These are phyloP conservation scores for Tolypocladium cylindrosporum DNA, from an alignment of 2,329 filamentous ascomycete genomes.

Conservation along the genomic window DNA sequence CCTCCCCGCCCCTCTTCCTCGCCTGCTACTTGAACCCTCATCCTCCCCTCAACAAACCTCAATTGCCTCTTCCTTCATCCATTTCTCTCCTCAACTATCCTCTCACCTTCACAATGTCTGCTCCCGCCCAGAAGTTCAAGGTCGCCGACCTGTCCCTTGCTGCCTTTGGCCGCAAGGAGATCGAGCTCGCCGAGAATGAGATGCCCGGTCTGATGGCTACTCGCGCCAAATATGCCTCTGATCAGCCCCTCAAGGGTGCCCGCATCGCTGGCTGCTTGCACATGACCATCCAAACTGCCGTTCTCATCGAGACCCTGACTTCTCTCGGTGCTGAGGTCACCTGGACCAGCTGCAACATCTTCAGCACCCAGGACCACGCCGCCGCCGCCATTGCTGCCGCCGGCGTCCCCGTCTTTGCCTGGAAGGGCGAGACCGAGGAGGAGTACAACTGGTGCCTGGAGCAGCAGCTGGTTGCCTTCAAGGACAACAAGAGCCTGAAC, in stretches of 20 bases:
- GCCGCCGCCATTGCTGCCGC: slow-evolving; percentile 92
- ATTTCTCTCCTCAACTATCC: slow-evolving; percentile 6
- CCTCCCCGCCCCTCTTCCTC: slow-evolving; percentile 1
- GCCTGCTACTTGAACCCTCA: slow-evolving; percentile 11
- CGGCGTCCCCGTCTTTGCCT: slow-evolving; percentile 76
- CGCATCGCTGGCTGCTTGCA: slow-evolving; percentile 96
- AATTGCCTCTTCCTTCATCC: slow-evolving; percentile 8
- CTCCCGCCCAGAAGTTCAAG: slow-evolving; percentile 91
- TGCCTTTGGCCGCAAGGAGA: slow-evolving; percentile 98
- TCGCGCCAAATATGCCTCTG: slow-evolving; percentile 77
- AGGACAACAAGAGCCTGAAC: slow-evolving; percentile 93
- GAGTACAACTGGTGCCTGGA: slow-evolving; percentile 99
- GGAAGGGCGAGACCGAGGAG: slow-evolving; percentile 93
- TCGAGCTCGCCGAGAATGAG: slow-evolving; percentile 91
- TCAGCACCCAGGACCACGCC: slow-evolving; percentile 97
- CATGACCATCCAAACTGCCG: slow-evolving; percentile 99
- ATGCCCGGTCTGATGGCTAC: slow-evolving; percentile 98
- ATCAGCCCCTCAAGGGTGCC: slow-evolving; percentile 90
- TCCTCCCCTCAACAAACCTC: slow-evolving; percentile 8
- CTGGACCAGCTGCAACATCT: slow-evolving; percentile 99
- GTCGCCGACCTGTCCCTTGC: slow-evolving; percentile 96
- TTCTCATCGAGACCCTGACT: slow-evolving; percentile 96
- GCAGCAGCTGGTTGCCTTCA: slow-evolving; percentile 96
- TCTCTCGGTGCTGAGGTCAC: slow-evolving; percentile 95
- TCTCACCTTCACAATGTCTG: slow-evolving; percentile 44